Conservation (phyloP, 306 rosid species). For the Corylus avellana region DNA sequence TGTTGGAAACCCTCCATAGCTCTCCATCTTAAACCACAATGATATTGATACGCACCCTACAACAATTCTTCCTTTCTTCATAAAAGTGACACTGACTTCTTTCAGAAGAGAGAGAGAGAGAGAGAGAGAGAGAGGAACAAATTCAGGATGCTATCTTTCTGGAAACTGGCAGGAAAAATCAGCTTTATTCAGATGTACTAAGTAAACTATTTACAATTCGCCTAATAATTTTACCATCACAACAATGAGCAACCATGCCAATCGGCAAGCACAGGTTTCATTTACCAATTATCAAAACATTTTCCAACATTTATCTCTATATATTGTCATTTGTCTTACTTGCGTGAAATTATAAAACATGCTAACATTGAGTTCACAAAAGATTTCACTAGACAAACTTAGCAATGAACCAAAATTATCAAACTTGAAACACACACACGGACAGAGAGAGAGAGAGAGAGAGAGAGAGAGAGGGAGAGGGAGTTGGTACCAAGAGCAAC, state of each 20-base stretch:
- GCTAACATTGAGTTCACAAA: background rate
- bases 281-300: background rate
- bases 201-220: background rate
- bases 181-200: background rate
- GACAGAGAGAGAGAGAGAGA: no score
- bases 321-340: background rate
- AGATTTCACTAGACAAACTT: background rate
- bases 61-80: background rate
- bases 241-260: background rate
- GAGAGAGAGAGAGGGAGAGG: background rate
- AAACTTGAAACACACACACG: background rate
- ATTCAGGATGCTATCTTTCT: background rate
- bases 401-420: background rate
- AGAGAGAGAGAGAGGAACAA: background rate
- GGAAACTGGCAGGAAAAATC: background rate
- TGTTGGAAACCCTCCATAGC: background rate
- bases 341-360: background rate
- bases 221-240: background rate
- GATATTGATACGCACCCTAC: background rate
- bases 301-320: background rate
- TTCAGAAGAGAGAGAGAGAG: background rate
- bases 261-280: background rate
- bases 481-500: slow-evolving; percentile 73
- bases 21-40: background rate
- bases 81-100: background rate